Conservation (phyloP, 176 grass and related monocot genomes). For the Paspalum notatum region DNA sequence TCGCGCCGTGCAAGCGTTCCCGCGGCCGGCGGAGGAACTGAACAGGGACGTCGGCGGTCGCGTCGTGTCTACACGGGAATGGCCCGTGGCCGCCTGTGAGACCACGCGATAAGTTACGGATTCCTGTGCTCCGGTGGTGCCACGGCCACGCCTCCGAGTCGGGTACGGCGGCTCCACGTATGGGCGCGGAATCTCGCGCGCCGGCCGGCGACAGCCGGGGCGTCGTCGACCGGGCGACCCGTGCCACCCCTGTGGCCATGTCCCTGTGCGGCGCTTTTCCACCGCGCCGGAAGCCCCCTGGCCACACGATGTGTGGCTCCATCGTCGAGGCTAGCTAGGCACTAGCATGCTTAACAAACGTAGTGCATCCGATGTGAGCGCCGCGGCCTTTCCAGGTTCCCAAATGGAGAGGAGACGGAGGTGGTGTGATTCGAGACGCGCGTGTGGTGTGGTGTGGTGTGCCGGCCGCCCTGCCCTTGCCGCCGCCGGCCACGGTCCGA, state of each 20-base stretch:
- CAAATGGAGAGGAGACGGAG: slow-evolving; percentile 19
- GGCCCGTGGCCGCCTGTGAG: background rate
- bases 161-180: slow-evolving; percentile 23
- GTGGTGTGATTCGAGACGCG: background rate
- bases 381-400: slow-evolving; percentile 18
- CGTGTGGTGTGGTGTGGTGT: background rate
- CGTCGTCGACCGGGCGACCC: background rate
- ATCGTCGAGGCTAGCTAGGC: too few species aligned
- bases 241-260: background rate
- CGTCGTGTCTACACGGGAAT: slow-evolving; percentile 20
- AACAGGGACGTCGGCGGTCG: background rate
- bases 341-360: background rate
- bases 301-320: slow-evolving; percentile 1
- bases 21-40: background rate
- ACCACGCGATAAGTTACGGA: background rate
- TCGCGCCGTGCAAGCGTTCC: background rate
- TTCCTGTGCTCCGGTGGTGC: background rate
- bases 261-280: background rate
- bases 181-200: background rate
- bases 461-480: background rate
- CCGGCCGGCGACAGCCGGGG: background rate
- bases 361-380: slow-evolving; percentile 1
- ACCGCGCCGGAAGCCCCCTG: background rate
- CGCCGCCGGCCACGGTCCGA: slow-evolving; percentile 27
- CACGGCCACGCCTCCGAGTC: slow-evolving; percentile 30